Evolutionary conservation across 1,284 basidiomycete genomes (phyloP).

Genomic region (Cronartium quercuum): DNA sequence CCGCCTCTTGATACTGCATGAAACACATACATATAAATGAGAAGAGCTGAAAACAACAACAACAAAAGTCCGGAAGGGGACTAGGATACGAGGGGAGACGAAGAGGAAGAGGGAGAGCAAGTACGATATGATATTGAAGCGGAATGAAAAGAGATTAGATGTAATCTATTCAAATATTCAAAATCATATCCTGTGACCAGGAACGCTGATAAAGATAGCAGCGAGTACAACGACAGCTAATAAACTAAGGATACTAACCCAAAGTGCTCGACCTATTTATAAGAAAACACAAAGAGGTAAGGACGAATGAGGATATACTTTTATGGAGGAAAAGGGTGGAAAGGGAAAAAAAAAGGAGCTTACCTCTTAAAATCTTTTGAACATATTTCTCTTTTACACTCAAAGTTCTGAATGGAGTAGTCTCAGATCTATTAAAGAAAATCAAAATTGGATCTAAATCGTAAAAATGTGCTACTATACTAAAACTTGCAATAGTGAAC

Average conservation of each 20-base stretch:
- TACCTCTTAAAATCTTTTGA: slow-evolving; percentile 73
- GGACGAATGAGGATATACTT: slow-evolving; percentile 43
- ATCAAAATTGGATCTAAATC: slow-evolving; percentile 78
- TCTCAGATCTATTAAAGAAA: slow-evolving; percentile 50
- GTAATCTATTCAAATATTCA: no score
- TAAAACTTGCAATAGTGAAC: slow-evolving; percentile 79
- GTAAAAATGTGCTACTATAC: slow-evolving; percentile 89
- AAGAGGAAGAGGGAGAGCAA: no score
- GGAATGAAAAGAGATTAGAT: no score
- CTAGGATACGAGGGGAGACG: no score
- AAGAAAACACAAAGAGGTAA: background rate
- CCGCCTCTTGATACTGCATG: no score
- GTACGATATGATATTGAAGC: no score
- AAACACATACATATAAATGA: no score
- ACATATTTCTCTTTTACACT: slow-evolving; percentile 86
- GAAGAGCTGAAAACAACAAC: no score
- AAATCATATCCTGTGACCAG: slow-evolving; percentile 73
- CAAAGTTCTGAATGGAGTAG: slow-evolving; percentile 78
- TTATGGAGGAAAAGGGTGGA: slow-evolving; percentile 20
- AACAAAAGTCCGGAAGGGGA: no score
- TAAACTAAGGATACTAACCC: slow-evolving; percentile 56
- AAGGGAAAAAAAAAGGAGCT: slow-evolving; percentile 68
- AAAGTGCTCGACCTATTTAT: slow-evolving; percentile 16
- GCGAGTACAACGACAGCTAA: slow-evolving; percentile 68
- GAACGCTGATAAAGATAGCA: slow-evolving; percentile 83